Evolutionary conservation across 805 yeast species (phyloP), one percentile per base, ranked within the genome.

Genomic region (Saccharomyces jurei): DNA sequence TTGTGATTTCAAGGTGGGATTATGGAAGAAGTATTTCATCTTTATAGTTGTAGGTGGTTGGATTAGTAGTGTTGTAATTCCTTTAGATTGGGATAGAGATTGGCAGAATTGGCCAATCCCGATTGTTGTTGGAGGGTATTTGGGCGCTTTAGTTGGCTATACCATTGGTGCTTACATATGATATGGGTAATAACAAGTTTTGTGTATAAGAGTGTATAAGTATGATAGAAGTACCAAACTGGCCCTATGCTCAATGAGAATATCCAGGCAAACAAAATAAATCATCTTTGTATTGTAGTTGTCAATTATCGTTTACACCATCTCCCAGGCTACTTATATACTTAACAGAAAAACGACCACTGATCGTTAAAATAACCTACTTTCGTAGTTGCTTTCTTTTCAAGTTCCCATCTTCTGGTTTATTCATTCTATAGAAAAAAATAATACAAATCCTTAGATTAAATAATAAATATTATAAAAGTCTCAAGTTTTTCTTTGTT

Each of bases 91-190:
- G 99, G 99, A 92, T 68, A 78, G 98, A 63, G 88, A 86, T 27
- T 92, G 99, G 99, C 99, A 92, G 70, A 79, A 77, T 52, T 92
- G 97, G 95, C 99, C 99, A 6, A 81, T 89, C 52, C 92, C 98
- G 0, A 77, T 92, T 47, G 74, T 92, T 13, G 76, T 80, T 8
- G 97, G 98, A 1, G 83, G 83, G 0, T 89, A 88, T 63, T 31
- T 75, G 0, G 97, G 97, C n/a, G 80, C 84, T 2, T 74, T 82
- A 29, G 60, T 79, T 2, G 97, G 96, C 2, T 76, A 81, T 46
- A 51, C 76, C 0, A 54, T 75, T 2, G 80, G 71, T 46, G 60
- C 71, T 30, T 63, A 64, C 52, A 50, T 72, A 41, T 69, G 53
- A 56, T 10, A 30, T 27, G 21, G 28, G 11, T 46, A 27, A 46